These are phyloP conservation scores for Schizochytrium sp. DNA, from an alignment of 108 stramenopile species.

Conservation along the genomic window DNA sequence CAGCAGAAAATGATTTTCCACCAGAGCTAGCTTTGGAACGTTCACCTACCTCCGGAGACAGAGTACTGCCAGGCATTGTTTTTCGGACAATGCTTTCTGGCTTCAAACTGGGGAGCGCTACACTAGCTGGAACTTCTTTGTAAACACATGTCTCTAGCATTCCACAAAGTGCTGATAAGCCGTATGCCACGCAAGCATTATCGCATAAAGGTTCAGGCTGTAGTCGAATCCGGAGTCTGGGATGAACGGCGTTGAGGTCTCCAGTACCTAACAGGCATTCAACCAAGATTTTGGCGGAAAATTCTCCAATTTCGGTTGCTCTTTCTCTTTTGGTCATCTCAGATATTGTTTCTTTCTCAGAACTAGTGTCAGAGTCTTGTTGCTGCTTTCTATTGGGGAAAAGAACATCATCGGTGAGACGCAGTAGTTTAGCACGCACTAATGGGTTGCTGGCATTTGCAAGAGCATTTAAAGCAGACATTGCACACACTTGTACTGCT, in stretches of 20 bases:
- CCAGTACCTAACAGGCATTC: constrained; percentile 10
- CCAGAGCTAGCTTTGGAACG: too few relatives aligned
- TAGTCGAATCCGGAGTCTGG: background rate
- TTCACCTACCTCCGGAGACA: background rate
- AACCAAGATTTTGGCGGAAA: background rate
- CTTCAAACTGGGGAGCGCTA: background rate
- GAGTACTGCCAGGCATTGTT: background rate
- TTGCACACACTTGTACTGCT: constrained; percentile 19
- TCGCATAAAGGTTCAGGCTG: background rate
- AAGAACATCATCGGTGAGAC: background rate
- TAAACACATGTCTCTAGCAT: constrained; percentile 2
- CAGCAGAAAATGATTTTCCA: too few relatives aligned
- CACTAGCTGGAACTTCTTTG: background rate
- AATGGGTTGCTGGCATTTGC: background rate
- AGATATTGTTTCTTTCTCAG: background rate
- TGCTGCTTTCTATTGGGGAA: background rate
- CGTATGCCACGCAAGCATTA: background rate
- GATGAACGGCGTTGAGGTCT: background rate
- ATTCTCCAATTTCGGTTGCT: background rate
- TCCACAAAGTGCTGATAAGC: constrained; percentile 23
- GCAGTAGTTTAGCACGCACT: background rate
- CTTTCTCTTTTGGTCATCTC: background rate
- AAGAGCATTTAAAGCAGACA: constrained; percentile 32
- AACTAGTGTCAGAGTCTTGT: background rate
- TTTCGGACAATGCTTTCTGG: background rate